Evolutionary conservation across 2,329 filamentous ascomycete genomes (phyloP).

Genomic region (Exophiala calicioides): DNA sequence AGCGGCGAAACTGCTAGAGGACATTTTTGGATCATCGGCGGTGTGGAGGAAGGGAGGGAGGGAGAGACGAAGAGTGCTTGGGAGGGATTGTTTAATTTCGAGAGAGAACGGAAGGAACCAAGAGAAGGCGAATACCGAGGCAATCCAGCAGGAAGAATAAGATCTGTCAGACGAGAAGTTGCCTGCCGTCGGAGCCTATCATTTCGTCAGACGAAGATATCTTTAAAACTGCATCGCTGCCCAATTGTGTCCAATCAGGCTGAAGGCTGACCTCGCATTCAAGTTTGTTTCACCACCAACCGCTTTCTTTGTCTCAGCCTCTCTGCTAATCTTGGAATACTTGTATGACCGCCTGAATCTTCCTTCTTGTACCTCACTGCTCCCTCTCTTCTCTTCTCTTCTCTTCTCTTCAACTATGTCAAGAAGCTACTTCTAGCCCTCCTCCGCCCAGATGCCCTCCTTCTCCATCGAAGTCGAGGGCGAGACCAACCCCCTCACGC

Average conservation of each 20-base stretch:
- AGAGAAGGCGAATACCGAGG: no score
- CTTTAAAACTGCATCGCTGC: not conserved
- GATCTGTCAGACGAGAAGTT: no score
- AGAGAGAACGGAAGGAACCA: not conserved
- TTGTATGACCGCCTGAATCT: constrained; percentile 1
- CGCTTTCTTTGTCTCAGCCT: constrained; percentile 7
- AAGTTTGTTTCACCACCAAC: constrained; percentile 17
- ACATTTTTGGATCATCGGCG: constrained; percentile 47
- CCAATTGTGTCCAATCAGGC: not conserved
- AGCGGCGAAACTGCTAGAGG: constrained; percentile 73
- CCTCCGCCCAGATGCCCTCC: constrained; percentile 26
- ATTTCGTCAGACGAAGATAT: no score
- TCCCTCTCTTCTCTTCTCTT: not conserved
- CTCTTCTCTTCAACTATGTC: constrained; percentile 5
- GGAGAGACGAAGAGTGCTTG: not conserved
- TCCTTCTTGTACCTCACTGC: constrained; percentile 1
- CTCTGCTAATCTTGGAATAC: constrained; percentile 6
- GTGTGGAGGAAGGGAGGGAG: not conserved
- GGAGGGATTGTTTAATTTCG: not conserved
- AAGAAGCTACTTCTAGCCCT: not conserved
- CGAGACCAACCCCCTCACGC: constrained; percentile 71
- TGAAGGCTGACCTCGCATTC: constrained; percentile 9
- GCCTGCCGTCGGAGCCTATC: no score
- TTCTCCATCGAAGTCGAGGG: constrained; percentile 47
- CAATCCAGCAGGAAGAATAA: no score